phyloP scores from a whole-genome alignment of 2,329 filamentous ascomycete genomes.

The Cercospora sp. region DNA sequence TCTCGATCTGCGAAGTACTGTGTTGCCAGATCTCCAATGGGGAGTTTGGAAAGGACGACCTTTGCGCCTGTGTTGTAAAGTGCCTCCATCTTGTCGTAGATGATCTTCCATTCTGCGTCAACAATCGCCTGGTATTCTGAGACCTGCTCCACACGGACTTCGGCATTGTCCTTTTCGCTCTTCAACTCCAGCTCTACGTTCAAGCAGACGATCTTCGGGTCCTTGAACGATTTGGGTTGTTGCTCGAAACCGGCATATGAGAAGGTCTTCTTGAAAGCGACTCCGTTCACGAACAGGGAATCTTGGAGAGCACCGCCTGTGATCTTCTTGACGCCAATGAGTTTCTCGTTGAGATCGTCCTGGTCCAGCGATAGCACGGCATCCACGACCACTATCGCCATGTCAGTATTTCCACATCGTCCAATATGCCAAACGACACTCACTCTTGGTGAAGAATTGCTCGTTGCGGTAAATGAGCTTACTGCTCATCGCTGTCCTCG shows the following conservation, averaged over 20 bases:
- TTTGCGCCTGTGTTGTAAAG: conserved; percentile 92
- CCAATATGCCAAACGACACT: conserved; percentile 34
- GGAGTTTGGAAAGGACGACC: conserved; percentile 94
- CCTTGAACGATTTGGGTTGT: conserved; percentile 90
- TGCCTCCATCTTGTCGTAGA: conserved; percentile 98
- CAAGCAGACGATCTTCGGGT: conserved; percentile 94
- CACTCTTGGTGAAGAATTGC: conserved; percentile 95
- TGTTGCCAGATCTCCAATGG: conserved; percentile 94
- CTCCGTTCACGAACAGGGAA: conserved; percentile 94
- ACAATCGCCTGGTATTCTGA: conserved; percentile 99
- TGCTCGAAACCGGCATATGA: conserved; percentile 99
- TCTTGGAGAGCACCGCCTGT: conserved; percentile 94
- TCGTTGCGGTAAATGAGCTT: conserved; percentile 98
- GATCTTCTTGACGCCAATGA: conserved; percentile 98
- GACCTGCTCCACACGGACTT: conserved; percentile 96
- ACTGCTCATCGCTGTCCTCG: conserved; percentile 97
- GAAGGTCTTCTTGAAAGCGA: conserved; percentile 99
- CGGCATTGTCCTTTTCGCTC: conserved; percentile 98
- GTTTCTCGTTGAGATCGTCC: conserved; percentile 93
- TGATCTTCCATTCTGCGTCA: conserved; percentile 99
- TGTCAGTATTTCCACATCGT: conserved; percentile 34
- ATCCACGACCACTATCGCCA: conserved; percentile 82
- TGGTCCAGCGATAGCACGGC: conserved; percentile 94
- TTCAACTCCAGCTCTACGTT: conserved; percentile 98
- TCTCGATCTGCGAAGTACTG: conserved; percentile 95